These are phyloP conservation scores for Sporothrix inflata DNA, from an alignment of 2,329 filamentous ascomycete species.

Conservation along the genomic window DNA sequence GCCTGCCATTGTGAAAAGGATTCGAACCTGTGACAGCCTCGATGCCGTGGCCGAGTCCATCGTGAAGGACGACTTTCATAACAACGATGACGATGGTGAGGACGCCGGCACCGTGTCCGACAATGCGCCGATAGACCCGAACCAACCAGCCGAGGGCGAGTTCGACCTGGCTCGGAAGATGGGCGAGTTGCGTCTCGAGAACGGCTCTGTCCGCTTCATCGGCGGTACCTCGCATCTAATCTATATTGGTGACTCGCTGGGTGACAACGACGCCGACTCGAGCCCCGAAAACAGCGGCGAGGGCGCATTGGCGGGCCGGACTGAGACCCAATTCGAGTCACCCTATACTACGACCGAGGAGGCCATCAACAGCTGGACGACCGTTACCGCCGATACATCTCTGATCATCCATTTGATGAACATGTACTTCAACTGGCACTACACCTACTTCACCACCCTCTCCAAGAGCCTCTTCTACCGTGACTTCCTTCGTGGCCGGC, in stretches of 20 bases:
- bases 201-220: slow-evolving; percentile 87
- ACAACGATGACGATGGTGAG: slow-evolving; percentile 41
- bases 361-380: slow-evolving; percentile 83
- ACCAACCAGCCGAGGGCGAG: slow-evolving; percentile 59
- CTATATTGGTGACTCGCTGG: slow-evolving; percentile 64
- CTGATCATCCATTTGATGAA: slow-evolving; percentile 86
- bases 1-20: slow-evolving; percentile 76
- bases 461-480: slow-evolving; percentile 84
- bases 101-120: slow-evolving; percentile 45
- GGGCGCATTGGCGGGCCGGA: slow-evolving; percentile 41
- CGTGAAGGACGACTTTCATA: slow-evolving; percentile 44
- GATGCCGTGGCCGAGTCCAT: slow-evolving; percentile 60
- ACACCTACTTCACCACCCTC: slow-evolving; percentile 90
- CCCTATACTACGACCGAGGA: slow-evolving; percentile 57
- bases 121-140: slow-evolving; percentile 42
- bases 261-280: slow-evolving; percentile 34
- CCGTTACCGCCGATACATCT: slow-evolving; percentile 76
- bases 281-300: background rate
- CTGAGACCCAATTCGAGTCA: slow-evolving; percentile 49
- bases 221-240: slow-evolving; percentile 94
- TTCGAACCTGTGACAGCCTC: slow-evolving; percentile 79
- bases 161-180: slow-evolving; percentile 87
- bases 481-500: slow-evolving; percentile 76
- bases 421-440: slow-evolving; percentile 99
- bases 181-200: slow-evolving; percentile 84